phyloP scores from a whole-genome alignment of 1,139 yeast genomes.

The Pichia sorboxylosa region DNA sequence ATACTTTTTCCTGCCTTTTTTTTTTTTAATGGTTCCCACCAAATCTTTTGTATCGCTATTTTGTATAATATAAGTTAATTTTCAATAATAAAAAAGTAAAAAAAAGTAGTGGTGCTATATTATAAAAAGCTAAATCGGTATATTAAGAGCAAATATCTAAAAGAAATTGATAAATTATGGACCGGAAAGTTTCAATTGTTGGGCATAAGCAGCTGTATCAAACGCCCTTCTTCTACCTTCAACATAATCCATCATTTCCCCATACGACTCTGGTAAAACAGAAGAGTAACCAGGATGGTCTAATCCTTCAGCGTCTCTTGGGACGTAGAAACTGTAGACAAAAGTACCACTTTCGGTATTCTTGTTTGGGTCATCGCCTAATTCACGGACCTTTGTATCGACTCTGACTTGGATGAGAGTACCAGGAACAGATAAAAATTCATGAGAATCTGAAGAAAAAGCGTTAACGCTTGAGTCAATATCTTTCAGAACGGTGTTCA shows the following conservation, averaged over 20 bases:
- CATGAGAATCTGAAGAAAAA: constrained; percentile 40
- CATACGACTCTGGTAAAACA: constrained; percentile 76
- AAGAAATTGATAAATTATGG: constrained; percentile 1
- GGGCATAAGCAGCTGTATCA: constrained; percentile 65
- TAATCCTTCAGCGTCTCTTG: constrained; percentile 35
- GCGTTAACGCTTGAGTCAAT: constrained; percentile 48
- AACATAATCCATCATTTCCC: constrained; percentile 84
- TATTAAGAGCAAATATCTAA: neutral
- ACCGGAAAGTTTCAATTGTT: constrained; percentile 24
- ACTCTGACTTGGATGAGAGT: constrained; percentile 83
- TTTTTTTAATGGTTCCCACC: neutral
- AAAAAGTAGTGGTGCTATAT: too few relatives aligned
- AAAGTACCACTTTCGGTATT: constrained; percentile 73
- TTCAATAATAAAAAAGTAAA: too few relatives aligned
- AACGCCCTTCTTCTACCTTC: constrained; percentile 85
- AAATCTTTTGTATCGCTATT: neutral
- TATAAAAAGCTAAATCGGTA: too few relatives aligned
- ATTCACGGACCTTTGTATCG: constrained; percentile 61
- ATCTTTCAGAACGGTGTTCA: constrained; percentile 22
- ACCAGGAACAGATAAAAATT: constrained; percentile 67
- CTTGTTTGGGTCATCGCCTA: constrained; percentile 39
- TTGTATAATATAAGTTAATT: constrained; percentile 1
- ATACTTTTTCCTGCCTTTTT: too few relatives aligned
- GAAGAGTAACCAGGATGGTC: constrained; percentile 39
- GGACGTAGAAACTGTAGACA: constrained; percentile 79